Evolutionary conservation across 306 rosid genomes (phyloP).

Genomic region (Arachis hypogaea): DNA sequence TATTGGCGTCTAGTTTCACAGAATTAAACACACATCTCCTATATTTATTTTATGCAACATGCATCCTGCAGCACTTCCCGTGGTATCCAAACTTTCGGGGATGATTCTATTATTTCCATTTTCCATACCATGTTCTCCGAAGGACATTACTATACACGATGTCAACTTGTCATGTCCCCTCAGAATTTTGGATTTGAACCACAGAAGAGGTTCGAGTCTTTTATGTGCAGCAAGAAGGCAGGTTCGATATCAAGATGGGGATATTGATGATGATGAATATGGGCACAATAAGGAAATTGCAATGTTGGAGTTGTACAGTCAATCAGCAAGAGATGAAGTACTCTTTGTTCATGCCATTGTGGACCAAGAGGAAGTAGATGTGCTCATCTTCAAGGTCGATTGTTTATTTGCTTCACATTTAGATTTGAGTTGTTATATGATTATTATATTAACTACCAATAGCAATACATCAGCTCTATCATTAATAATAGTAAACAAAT

Average conservation of each 20-base stretch:
- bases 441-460: background rate
- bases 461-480: no score
- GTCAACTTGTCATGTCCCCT: constrained; percentile 19
- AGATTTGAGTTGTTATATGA: background rate
- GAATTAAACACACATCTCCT: background rate
- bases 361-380: constrained; percentile 64
- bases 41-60: constrained; percentile 15
- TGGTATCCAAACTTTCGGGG: constrained; percentile 16
- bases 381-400: constrained; percentile 84
- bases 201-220: constrained; percentile 22
- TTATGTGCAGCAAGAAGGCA: constrained; percentile 60
- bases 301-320: constrained; percentile 69
- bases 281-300: constrained; percentile 69
- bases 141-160: constrained; percentile 1
- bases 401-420: background rate
- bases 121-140: constrained; percentile 28
- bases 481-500: no score
- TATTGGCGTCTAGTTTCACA: constrained; percentile 20
- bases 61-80: constrained; percentile 20
- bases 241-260: constrained; percentile 55
- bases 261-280: constrained; percentile 49
- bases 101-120: constrained; percentile 31
- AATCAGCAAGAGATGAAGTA: constrained; percentile 64
- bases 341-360: constrained; percentile 72
- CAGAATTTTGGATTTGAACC: constrained; percentile 21